phyloP scores from a whole-genome alignment of 306 rosid genomes.

The Rosa rugosa region DNA sequence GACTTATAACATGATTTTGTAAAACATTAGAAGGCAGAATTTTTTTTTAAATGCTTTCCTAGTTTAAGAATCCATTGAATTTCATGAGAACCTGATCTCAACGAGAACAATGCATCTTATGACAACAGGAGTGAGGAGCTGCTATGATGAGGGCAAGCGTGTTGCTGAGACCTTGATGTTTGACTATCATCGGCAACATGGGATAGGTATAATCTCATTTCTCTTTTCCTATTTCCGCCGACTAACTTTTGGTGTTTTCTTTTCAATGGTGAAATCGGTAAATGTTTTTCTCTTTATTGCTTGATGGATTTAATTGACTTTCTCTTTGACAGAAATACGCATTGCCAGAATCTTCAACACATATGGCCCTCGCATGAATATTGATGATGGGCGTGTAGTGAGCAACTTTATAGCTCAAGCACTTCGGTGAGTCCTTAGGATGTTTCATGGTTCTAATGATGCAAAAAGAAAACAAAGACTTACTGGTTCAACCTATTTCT shows the following conservation, averaged over 20 bases:
- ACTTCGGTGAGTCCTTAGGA: conserved; percentile 56
- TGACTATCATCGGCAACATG: conserved; percentile 98
- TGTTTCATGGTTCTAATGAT: conserved; percentile 7
- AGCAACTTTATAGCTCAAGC: conserved; percentile 99
- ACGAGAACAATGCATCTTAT: conserved; percentile 18
- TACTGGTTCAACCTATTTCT: background rate
- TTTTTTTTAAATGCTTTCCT: background rate
- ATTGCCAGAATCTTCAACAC: conserved; percentile 96
- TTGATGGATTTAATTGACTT: conserved; percentile 12
- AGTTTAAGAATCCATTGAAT: background rate
- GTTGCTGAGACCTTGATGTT: conserved; percentile 99
- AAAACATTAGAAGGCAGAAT: background rate
- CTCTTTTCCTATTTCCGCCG: background rate
- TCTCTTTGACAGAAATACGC: conserved; percentile 63
- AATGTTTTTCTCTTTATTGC: background rate
- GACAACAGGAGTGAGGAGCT: conserved; percentile 85
- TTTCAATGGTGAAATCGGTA: conserved; percentile 19
- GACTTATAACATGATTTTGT: background rate
- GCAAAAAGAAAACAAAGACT: background rate
- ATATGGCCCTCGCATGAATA: conserved; percentile 99
- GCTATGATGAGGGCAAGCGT: conserved; percentile 98
- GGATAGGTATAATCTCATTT: conserved; percentile 51
- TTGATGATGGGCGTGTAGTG: conserved; percentile 97
- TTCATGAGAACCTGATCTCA: conserved; percentile 18
- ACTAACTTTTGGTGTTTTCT: conserved; percentile 16